Base-by-base conservation (phyloP, 1,139 yeast genomes). In the Nakaseomyces nivariensis region DNA sequence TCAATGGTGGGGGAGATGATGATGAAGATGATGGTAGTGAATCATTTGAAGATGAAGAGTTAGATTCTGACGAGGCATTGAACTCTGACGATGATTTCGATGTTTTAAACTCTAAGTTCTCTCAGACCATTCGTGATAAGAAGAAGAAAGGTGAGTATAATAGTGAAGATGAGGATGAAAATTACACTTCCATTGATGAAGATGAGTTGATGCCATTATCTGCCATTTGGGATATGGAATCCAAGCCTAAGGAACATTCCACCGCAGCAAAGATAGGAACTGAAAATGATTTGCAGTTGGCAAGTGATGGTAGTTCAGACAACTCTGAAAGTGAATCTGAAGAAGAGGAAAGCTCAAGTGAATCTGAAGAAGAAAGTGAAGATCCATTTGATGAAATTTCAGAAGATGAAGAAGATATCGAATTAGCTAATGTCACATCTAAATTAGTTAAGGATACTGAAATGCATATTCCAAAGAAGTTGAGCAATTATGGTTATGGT, bases 191-290 rank as follows among this genome's bases (percentile, higher is more conserved):
- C 53, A 67, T 82, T 46, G 96, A 89, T 60, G 96, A 87, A 63
- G 71, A 70, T 37, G 85, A 87, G 58, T 72, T 89, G 52, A 77
- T 85, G 49, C 78, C 95, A 0, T 72, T 89, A 46, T 85, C 95
- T 6, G 89, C 83, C 58, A 90, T 87, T 5, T 89, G 96, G 96
- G 97, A 85, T 65, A 67, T 81, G 71, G 95, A 85, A 62, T 89
- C 66, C 43, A 81, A 47, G 17, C 58, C 56, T 8, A 55, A 58
- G 29, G 49, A 49, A 4, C 13, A 5, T 36, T 6, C 25, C 25
- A 53, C 60, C n/a, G 78, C 73, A 32, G 58, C 76, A 5, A 75
- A 75, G 5, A 66, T 72, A 47, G 71, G 73, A 54, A 79, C 62
- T 31, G 61, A 64, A 22, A 50, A 47, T 25, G 51, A 45, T 4